Base-by-base conservation (phyloP, 1,284 basidiomycete genomes). In the Meripilus lineatus region DNA sequence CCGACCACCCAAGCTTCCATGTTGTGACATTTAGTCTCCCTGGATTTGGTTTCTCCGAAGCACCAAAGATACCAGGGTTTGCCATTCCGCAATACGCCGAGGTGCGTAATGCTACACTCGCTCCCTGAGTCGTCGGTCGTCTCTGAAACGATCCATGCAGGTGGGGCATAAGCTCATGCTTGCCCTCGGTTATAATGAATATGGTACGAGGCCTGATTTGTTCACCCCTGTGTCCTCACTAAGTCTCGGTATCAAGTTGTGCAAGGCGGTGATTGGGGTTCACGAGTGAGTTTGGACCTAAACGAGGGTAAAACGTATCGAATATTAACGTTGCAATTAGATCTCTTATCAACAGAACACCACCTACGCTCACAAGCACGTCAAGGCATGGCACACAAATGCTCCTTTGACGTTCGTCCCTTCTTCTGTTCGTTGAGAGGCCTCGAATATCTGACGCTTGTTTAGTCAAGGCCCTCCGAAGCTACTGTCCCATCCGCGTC, bases 221-320 rank as follows among this genome's bases (percentile, higher is more conserved):
- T 5, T 10, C 23, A 28, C 5, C 13, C 26, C 17, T 28, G 11
- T n/a, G 15, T 6, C 25, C 11, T 7, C 18, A 11, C 6, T 30
- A 14, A 40, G 26, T n/a, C n/a, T n/a, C 22, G 32, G 13, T 4
- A 5, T 4, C 10, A 32, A 72, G 71, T 74, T 1, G 64, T 66
- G 1, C 70, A 74, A 55, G 72, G 71, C 15, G 72, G 72, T 8
- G 72, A 74, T 53, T 72, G 68, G 70, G 72, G 72, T 3, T 59
- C 55, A 42, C 30, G 54, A 14, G 71, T 71, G 42, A 42, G 64
- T 50, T 14, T 7, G 11, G 22, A 18, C 28, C 25, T 13, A n/a
- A 5, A 15, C 32, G 10, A 11, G 36, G 7, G 13, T 42, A 13
- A 21, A 22, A 33, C 5, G n/a, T 13, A 17, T 32, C 10, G 10